These are phyloP conservation scores for Arthrobotrys sphaeroides DNA, from an alignment of 2,329 filamentous ascomycete genomes.

Conservation along the genomic window DNA sequence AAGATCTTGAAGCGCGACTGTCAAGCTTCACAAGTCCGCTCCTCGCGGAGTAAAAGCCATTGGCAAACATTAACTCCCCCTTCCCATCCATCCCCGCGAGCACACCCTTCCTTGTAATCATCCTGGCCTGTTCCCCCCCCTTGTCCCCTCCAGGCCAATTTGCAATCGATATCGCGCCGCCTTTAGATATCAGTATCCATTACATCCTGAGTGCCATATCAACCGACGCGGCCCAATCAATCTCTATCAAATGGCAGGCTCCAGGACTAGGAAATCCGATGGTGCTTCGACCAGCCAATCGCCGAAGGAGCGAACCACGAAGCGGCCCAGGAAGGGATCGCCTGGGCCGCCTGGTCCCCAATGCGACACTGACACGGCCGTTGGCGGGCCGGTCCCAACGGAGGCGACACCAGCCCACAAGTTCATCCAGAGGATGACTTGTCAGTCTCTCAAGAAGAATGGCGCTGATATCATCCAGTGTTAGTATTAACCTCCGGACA, in stretches of 20 bases:
- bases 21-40: too few relatives aligned
- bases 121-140: too few relatives aligned
- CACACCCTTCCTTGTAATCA: too few relatives aligned
- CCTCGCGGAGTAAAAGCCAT: too few relatives aligned
- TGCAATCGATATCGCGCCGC: too few relatives aligned
- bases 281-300: background rate
- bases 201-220: background rate
- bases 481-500: background rate
- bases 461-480: conserved; percentile 36
- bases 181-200: background rate
- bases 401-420: conserved; percentile 21
- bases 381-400: background rate
- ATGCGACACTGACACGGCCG: background rate
- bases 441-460: conserved; percentile 47
- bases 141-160: too few relatives aligned
- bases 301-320: background rate
- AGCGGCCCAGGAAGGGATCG: background rate
- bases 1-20: too few relatives aligned
- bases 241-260: conserved; percentile 18
- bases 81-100: too few relatives aligned
- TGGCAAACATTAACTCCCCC: too few relatives aligned
- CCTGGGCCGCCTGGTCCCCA: background rate
- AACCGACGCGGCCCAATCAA: too few relatives aligned
- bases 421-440: conserved; percentile 40
- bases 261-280: background rate